Conservation (phyloP, 2,329 filamentous ascomycete genomes). For the Geosmithia morbida region DNA sequence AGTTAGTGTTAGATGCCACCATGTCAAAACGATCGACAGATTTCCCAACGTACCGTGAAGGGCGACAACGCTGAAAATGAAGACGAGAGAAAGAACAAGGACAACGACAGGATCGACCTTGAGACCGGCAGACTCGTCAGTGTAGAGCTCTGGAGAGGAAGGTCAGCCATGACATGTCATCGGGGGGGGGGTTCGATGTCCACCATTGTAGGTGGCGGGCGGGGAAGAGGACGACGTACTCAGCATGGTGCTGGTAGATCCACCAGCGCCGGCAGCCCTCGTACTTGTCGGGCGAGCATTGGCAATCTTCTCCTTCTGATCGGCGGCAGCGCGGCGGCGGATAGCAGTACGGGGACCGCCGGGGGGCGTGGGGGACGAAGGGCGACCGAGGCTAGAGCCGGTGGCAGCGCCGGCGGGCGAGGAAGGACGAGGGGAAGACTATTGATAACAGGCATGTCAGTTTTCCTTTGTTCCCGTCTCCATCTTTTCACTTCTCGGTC, state of each 20-base stretch:
- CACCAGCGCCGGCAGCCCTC: constrained; percentile 82
- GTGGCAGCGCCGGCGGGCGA: constrained; percentile 47
- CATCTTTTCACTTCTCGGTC: not conserved
- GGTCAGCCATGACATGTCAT: too few relatives aligned
- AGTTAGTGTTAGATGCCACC: constrained; percentile 2
- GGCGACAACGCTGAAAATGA: constrained; percentile 97
- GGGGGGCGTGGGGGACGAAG: constrained; percentile 76
- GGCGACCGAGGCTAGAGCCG: constrained; percentile 59
- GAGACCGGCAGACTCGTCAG: constrained; percentile 90
- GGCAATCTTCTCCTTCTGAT: constrained; percentile 93
- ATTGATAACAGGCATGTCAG: not conserved
- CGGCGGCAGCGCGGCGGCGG: constrained; percentile 85
- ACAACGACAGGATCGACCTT: constrained; percentile 98
- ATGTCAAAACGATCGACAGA: too few relatives aligned
- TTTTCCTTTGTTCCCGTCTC: not conserved
- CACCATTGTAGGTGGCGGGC: not conserved
- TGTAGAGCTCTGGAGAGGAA: constrained; percentile 64
- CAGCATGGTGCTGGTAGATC: constrained; percentile 96
- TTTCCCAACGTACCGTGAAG: constrained; percentile 92
- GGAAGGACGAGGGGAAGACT: constrained; percentile 46
- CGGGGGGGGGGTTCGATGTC: too few relatives aligned
- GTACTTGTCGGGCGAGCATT: constrained; percentile 90
- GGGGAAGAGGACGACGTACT: constrained; percentile 43
- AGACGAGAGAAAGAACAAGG: constrained; percentile 87
- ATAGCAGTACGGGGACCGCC: constrained; percentile 93